A percentile compares a stretch with the other conserved stretches of the same genome.
Conservation (phyloP, 2,329 filamentous ascomycete species). For the Cercospora zeina region DNA sequence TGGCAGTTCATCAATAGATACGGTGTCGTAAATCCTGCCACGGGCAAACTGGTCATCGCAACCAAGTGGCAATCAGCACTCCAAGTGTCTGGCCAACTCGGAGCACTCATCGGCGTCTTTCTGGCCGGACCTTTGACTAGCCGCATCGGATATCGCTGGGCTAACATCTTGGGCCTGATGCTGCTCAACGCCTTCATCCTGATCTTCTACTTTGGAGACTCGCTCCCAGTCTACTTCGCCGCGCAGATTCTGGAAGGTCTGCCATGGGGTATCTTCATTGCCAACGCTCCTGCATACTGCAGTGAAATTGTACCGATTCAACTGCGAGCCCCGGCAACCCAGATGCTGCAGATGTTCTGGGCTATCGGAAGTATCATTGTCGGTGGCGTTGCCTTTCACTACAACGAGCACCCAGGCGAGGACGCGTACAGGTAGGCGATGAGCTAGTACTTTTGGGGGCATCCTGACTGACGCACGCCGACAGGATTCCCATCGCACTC, state of each 20-base stretch:
- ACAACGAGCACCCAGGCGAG: conserved; percentile 44
- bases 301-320: conserved; percentile 61
- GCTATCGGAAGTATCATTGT: conserved; percentile 64
- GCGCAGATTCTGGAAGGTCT: conserved; percentile 62
- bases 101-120: conserved; percentile 61
- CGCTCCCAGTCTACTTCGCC: conserved; percentile 51
- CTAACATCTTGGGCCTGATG: conserved; percentile 58
- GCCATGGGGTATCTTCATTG: conserved; percentile 67
- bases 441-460: conserved; percentile 10
- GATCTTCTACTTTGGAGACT: conserved; percentile 58
- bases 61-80: conserved; percentile 61
- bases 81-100: conserved; percentile 56
- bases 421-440: conserved; percentile 48
- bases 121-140: conserved; percentile 62
- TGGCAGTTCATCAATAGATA: conserved; percentile 41
- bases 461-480: conserved; percentile 38
- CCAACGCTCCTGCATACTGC: conserved; percentile 64
- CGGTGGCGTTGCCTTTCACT: conserved; percentile 57
- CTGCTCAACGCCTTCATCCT: conserved; percentile 61
- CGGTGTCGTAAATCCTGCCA: conserved; percentile 44
- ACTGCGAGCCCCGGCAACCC: conserved; percentile 59
- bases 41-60: conserved; percentile 46
- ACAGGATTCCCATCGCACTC: conserved; percentile 56
- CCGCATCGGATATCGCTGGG: conserved; percentile 60
- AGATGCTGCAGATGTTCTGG: conserved; percentile 68